Base-by-base conservation (phyloP, 306 rosid genomes). In the Clitoria ternatea region DNA sequence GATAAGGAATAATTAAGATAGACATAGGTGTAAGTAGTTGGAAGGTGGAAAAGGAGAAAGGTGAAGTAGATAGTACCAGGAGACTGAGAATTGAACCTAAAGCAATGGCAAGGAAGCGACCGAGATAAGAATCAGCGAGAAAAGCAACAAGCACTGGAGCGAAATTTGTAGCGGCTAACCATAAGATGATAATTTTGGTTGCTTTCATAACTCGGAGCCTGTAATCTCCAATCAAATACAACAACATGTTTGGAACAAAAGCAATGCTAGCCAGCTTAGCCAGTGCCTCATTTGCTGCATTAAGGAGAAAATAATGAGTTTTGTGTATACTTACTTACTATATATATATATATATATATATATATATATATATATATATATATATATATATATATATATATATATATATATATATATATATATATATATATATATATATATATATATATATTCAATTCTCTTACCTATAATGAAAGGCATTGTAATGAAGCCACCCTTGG, bases 391-490 rank as follows among this genome's bases (percentile, higher is more conserved):
- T n/a, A n/a, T n/a, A n/a, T n/a, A n/a, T n/a, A n/a, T n/a, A n/a
- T n/a, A n/a, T n/a, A n/a, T n/a, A n/a, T n/a, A n/a, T n/a, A n/a
- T n/a, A n/a, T n/a, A n/a, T n/a, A n/a, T n/a, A n/a, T n/a, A n/a
- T n/a, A n/a, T n/a, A n/a, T n/a, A n/a, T n/a, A n/a, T n/a, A n/a
- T n/a, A n/a, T n/a, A n/a, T n/a, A n/a, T n/a, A n/a, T n/a, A n/a
- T n/a, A n/a, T n/a, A n/a, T n/a, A n/a, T n/a, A n/a, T n/a, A n/a
- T n/a, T n/a, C n/a, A n/a, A n/a, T n/a, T n/a, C n/a, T n/a, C n/a
- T n/a, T 79, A 87, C 96, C 86, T 80, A 89, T 87, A 1, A 89
- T 85, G 68, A 83, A 85, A 7, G 96, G 92, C 87, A 87, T 85
- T 61, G 90, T 87, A 13, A 73, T 74, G 36, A 87, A 77, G 22